These are phyloP conservation scores for Candida methanosorbosa DNA, from an alignment of 805 yeast species.

Conservation along the genomic window DNA sequence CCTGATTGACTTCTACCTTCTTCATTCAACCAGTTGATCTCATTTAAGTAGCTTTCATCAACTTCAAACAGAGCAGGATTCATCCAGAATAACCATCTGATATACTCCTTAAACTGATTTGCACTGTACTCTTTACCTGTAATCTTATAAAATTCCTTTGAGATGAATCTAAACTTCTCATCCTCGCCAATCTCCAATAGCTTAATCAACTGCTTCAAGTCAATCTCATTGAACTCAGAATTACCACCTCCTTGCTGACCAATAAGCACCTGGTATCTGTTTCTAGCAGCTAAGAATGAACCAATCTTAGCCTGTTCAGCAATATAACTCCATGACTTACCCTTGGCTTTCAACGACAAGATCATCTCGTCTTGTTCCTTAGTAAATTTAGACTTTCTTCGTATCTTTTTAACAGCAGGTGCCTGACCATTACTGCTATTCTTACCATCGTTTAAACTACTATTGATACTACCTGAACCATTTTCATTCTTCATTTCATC, in stretches of 20 bases:
- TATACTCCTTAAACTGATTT: constrained; percentile 45
- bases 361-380: constrained; percentile 61
- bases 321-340: constrained; percentile 67
- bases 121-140: constrained; percentile 44
- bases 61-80: constrained; percentile 54
- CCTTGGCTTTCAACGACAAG: constrained; percentile 49
- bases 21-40: too few relatives aligned
- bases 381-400: constrained; percentile 61
- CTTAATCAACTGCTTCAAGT: constrained; percentile 38
- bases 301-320: constrained; percentile 59
- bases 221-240: constrained; percentile 52
- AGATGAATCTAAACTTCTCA: constrained; percentile 61
- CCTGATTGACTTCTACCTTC: too few relatives aligned
- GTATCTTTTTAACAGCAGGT: constrained; percentile 29
- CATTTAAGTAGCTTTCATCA: constrained; percentile 33
- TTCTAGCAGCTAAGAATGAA: constrained; percentile 63
- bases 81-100: constrained; percentile 42
- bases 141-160: constrained; percentile 49
- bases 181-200: constrained; percentile 62
- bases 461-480: too few relatives aligned
- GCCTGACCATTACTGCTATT: too few relatives aligned
- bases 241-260: constrained; percentile 79
- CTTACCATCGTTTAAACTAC: too few relatives aligned
- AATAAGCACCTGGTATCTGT: constrained; percentile 69
- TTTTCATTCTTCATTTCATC: too few relatives aligned